Percentiles rank a stretch among this genome's conserved stretches.
phyloP scores from a whole-genome alignment of 2,329 filamentous ascomycete genomes.

The Apiospora koreana region DNA sequence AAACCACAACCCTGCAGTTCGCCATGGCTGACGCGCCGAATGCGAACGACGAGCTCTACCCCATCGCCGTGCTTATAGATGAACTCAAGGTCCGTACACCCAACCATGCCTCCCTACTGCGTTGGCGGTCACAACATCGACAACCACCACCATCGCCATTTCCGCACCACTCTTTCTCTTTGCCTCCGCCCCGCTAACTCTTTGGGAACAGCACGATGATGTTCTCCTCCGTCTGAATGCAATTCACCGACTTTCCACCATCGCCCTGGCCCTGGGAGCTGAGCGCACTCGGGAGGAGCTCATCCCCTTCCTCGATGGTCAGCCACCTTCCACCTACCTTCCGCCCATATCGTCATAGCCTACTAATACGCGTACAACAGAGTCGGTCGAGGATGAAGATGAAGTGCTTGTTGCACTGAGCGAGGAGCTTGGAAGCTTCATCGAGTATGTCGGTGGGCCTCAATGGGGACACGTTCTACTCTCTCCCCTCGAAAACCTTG shows the following conservation, averaged over 20 bases:
- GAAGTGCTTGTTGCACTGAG: constrained; percentile 96
- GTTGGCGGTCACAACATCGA: constrained; percentile 24
- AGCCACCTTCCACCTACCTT: constrained; percentile 34
- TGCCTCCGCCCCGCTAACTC: constrained; percentile 20
- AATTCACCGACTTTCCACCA: constrained; percentile 96
- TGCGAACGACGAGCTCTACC: constrained; percentile 98
- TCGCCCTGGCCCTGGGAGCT: constrained; percentile 91
- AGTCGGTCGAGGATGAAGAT: constrained; percentile 98
- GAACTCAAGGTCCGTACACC: constrained; percentile 82
- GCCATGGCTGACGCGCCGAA: constrained; percentile 87
- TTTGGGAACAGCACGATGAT: constrained; percentile 80
- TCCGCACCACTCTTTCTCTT: constrained; percentile 12
- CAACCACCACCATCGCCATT: not conserved
- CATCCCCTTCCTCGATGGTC: constrained; percentile 98
- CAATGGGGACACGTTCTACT: constrained; percentile 94
- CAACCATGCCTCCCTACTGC: not conserved
- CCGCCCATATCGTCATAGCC: not conserved
- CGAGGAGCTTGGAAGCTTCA: constrained; percentile 94
- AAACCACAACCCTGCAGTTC: constrained; percentile 36
- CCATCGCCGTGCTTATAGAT: constrained; percentile 98
- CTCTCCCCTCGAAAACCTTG: constrained; percentile 95
- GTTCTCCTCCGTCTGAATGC: constrained; percentile 97
- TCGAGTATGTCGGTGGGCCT: constrained; percentile 95
- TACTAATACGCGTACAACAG: constrained; percentile 47
- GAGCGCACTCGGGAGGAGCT: constrained; percentile 98